Conservation (phyloP, 1,284 basidiomycete genomes). For the Spongispora temasekensis region DNA sequence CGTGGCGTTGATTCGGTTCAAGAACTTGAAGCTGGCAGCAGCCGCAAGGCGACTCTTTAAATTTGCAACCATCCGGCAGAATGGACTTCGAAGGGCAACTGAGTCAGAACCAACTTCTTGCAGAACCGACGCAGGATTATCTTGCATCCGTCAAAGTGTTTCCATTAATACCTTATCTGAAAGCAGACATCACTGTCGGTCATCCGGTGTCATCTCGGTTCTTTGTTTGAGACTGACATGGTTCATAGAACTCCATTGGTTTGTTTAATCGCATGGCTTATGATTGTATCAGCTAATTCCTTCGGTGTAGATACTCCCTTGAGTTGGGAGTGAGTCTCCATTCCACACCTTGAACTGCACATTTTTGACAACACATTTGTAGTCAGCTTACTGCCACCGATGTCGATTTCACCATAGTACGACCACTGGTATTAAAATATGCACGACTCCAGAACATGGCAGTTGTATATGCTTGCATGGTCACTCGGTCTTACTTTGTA, state of each 20-base stretch:
- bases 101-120: conserved; percentile 39
- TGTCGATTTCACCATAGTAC: conserved; percentile 80
- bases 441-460: conserved; percentile 74
- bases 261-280: conserved; percentile 4
- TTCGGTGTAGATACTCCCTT: conserved; percentile 64
- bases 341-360: not conserved
- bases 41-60: not conserved
- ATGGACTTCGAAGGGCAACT: conserved; percentile 56
- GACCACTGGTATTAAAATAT: conserved; percentile 80
- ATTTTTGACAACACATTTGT: conserved; percentile 1
- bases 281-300: conserved; percentile 12
- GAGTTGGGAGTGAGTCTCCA: conserved; percentile 74
- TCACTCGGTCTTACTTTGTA: conserved; percentile 59
- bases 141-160: conserved; percentile 69
- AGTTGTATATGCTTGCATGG: conserved; percentile 73
- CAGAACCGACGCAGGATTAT: conserved; percentile 55
- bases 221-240: conserved; percentile 8
- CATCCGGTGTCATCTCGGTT: not conserved
- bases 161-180: conserved; percentile 70
- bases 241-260: conserved; percentile 30
- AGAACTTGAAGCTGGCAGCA: no score
- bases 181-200: conserved; percentile 67
- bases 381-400: conserved; percentile 82
- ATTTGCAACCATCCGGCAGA: not conserved
- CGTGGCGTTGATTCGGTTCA: no score